Evolutionary conservation across 2,329 filamentous ascomycete genomes (phyloP).

Genomic region (Aspergillus flavus): DNA sequence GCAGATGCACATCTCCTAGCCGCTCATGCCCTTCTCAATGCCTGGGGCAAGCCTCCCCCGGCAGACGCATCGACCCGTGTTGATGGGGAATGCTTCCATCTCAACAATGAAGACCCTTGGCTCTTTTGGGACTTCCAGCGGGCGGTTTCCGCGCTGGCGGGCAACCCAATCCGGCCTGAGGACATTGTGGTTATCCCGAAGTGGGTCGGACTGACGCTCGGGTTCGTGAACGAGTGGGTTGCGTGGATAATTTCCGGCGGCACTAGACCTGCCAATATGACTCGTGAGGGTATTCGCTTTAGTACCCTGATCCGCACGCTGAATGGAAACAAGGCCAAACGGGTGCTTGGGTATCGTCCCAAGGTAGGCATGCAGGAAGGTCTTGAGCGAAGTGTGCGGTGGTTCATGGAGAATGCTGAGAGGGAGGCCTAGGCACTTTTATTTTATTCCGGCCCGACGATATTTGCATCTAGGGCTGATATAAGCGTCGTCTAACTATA

Average conservation of each 20-base stretch:
- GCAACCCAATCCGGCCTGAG: not conserved
- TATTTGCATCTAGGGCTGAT: too few species aligned
- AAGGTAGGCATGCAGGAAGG: conserved; percentile 6
- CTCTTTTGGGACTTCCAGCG: conserved; percentile 14
- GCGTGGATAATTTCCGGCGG: conserved; percentile 1
- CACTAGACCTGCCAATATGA: conserved; percentile 4
- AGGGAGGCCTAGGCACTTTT: too few species aligned
- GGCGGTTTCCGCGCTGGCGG: not conserved
- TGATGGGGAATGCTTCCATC: conserved; percentile 10
- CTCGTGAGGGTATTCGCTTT: conserved; percentile 11
- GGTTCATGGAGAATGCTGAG: conserved; percentile 6
- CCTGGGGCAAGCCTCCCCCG: not conserved
- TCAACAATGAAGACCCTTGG: conserved; percentile 10
- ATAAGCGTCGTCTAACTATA: too few species aligned
- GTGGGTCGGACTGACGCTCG: conserved; percentile 8
- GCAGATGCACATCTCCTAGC: conserved; percentile 9
- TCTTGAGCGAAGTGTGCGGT: conserved; percentile 6
- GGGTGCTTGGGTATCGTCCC: conserved; percentile 9
- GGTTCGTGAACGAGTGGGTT: conserved; percentile 9
- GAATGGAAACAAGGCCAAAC: conserved; percentile 4
- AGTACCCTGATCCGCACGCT: conserved; percentile 8
- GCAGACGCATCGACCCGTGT: not conserved
- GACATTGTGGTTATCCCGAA: conserved; percentile 9
- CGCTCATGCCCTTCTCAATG: not conserved
- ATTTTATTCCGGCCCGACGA: too few species aligned